Conservation (phyloP, 169 alveolate species). For the Eimeria maxima region DNA sequence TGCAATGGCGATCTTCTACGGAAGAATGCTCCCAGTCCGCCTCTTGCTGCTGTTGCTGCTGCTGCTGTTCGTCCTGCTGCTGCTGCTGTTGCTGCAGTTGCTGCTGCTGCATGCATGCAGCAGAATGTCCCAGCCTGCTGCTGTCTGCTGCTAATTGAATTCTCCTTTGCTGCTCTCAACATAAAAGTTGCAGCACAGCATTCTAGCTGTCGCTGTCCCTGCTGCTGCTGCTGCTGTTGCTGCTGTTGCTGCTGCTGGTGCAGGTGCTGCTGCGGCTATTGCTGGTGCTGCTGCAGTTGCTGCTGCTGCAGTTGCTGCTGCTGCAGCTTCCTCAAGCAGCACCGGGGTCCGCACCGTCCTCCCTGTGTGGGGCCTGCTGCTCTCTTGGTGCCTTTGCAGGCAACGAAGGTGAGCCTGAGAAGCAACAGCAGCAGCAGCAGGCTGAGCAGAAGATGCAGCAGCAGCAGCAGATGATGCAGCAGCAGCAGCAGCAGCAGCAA, state of each 20-base stretch:
- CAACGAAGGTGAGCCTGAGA: neutral
- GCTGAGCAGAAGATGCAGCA: neutral
- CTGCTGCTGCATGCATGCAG: neutral
- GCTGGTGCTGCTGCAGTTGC: too few species aligned
- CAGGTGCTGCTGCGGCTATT: too few species aligned
- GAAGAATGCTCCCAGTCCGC: neutral
- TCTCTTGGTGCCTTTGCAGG: neutral
- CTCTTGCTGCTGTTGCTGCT: neutral
- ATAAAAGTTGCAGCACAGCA: too few species aligned
- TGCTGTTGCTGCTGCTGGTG: too few species aligned
- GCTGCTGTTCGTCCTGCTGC: neutral
- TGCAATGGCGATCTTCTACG: too few species aligned
- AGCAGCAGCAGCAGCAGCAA: neutral
- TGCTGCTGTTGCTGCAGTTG: neutral
- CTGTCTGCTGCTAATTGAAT: neutral
- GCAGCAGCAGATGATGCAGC: neutral
- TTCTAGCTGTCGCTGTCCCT: conserved; percentile 5
- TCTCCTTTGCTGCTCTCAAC: too few species aligned
- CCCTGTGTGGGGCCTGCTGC: neutral
- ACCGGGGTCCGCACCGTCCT: neutral
- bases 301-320: too few species aligned
- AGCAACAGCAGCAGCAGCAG: conserved; percentile 1
- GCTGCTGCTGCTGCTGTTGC: neutral
- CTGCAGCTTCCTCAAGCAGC: neutral
- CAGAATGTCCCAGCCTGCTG: neutral